Conservation (phyloP, 108 stramenopile species). For the Nitzschia putrida region DNA sequence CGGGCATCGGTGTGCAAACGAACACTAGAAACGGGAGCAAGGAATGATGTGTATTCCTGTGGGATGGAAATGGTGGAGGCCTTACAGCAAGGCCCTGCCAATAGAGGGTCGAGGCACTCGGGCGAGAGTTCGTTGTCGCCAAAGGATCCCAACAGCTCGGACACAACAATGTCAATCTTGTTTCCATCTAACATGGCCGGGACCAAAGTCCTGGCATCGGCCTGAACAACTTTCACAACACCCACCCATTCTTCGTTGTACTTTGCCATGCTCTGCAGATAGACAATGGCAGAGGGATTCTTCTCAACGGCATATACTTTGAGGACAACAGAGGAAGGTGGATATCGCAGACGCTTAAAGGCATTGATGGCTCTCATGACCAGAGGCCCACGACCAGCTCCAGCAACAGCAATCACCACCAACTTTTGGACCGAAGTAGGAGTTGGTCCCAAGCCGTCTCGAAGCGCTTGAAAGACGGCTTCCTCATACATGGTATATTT, state of each 20-base stretch:
- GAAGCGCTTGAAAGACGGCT: conserved; percentile 70
- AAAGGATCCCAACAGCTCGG: conserved; percentile 95
- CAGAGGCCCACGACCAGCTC: conserved; percentile 97
- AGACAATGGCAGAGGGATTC: conserved; percentile 97
- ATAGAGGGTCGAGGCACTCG: conserved; percentile 95
- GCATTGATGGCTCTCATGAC: conserved; percentile 80
- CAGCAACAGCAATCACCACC: conserved; percentile 86
- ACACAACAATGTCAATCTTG: conserved; percentile 90
- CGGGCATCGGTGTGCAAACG: conserved; percentile 85
- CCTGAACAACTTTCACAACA: conserved; percentile 81
- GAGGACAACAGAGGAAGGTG: conserved; percentile 36
- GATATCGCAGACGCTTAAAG: conserved; percentile 46
- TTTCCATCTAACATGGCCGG: conserved; percentile 31
- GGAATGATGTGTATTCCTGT: conserved; percentile 83
- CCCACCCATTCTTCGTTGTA: conserved; percentile 70
- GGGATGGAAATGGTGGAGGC: conserved; percentile 70
- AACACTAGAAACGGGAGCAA: conserved; percentile 90
- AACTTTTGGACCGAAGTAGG: conserved; percentile 9
- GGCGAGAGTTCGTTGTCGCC: conserved; percentile 98
- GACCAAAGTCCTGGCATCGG: conserved; percentile 87
- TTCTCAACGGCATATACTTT: conserved; percentile 88
- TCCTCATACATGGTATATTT: conserved; percentile 92
- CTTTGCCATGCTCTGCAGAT: conserved; percentile 75
- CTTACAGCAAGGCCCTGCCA: conserved; percentile 75
- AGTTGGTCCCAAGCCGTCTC: conserved; percentile 38